Base-by-base conservation (phyloP, 805 yeast species). In the Candida nitratophila region DNA sequence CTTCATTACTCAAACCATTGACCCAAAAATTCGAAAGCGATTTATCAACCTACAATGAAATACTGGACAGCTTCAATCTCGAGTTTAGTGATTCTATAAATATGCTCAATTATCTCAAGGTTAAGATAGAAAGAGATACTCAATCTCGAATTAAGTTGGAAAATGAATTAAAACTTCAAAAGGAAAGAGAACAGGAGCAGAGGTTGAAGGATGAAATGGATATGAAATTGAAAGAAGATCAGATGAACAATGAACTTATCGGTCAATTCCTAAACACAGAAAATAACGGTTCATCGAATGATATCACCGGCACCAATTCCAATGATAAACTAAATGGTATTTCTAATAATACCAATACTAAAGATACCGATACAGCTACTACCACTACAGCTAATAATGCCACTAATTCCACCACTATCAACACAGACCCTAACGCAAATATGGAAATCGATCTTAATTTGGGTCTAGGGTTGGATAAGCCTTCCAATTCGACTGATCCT, bases 51-150 rank as follows among this genome's bases (percentile, higher is more conserved):
- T 63, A 61, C 44, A 60, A 61, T 44, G 54, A 52, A 42, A 56
- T 60, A 1, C 39, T 63, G 33, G 63, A 61, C 42, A 59, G 55
- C 22, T 53, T 51, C 40, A 49, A 46, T 14, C 29, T 61, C 39
- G 64, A 64, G 42, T 43, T 62, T 40, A 51, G 44, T 19, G 62
- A 58, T 31, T 51, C 66, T 4, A 62, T 55, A 37, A 51, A 54
- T 40, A 55, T 57, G 11, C 44, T 64, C 26, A 46, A 49, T 19
- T 51, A 53, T 42, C 27, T 63, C 42, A 59, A 60, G 43, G 52
- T 53, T n/a, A 59, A 54, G 40, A 29, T 54, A 8, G 44, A 46
- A 11, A 59, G 60, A 39, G 65, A 63, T 42, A 60, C 51, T 42
- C 54, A 54, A 37, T 21, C 43, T 20, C 44, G 51, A 30, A 44